Base-by-base conservation (phyloP, 139 green algal genomes). In the Deuterostichococcus epilithicus region DNA sequence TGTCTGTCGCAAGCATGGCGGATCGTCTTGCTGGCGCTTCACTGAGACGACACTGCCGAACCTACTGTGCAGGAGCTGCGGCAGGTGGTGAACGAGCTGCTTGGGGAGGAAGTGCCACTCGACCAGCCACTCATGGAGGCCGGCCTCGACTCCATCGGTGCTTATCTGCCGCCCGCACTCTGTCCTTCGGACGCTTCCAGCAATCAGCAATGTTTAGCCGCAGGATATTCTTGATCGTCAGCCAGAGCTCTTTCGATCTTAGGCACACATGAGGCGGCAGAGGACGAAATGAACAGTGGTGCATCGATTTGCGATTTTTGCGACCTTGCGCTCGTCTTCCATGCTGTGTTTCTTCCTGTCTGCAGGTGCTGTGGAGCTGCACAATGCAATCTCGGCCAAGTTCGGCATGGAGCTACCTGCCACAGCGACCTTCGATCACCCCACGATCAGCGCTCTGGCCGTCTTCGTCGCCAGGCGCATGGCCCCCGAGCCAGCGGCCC, bases 371-470 rank as follows among this genome's bases (percentile, higher is more conserved):
- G 68, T 89, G 28, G 84, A 87, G 70, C 67, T 89, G 71, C 74
- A 70, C 32, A 77, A 86, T 37, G 37, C 79, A 10, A 39, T 89
- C 2, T 44, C 33, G 6, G 30, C 69, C 39, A 42, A 59, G 18
- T 86, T 86, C 52, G 74, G 67, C 52, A 36, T 86, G 0, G 47
- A 85, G 32, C 73, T 92, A 59, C 87, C 87, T 4, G 77, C 78
- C 33, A 92, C 87, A 1, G 70, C 85, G 3, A 59, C 86, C 1
- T 93, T 93, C 67, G 89, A 93, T 75, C 86, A 92, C 74, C 84
- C 89, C 20, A 86, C 80, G 15, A 68, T 93, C 1, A 37, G 39
- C 4, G 84, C 86, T 22, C 84, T 93, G 25, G 68, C 79, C 5
- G 80, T 75, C 0, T 88, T 82, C 80, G 52, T 63, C 10, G 52